Evolutionary conservation across 2,329 filamentous ascomycete genomes (phyloP).

Genomic region (Fusarium kyushuense): DNA sequence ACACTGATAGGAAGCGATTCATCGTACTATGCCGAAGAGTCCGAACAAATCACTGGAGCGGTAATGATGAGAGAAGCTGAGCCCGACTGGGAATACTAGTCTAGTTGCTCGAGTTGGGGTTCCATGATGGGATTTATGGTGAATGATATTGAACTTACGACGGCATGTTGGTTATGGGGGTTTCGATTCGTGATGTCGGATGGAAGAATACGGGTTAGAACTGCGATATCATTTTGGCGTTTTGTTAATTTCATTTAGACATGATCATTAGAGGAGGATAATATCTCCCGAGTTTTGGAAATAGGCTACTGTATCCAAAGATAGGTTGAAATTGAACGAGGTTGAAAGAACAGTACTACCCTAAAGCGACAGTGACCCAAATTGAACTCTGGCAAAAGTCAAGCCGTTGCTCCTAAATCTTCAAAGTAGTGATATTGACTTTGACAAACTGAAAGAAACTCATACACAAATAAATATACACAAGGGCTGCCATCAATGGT

Average conservation of each 20-base stretch:
- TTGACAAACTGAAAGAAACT: neutral
- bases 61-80: constrained; percentile 58
- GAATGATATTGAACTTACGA: neutral
- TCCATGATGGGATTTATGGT: neutral
- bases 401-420: too few species aligned
- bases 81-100: constrained; percentile 56
- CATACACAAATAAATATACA: neutral
- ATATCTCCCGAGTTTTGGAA: neutral
- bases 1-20: constrained; percentile 61
- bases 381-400: neutral
- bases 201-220: neutral
- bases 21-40: constrained; percentile 57
- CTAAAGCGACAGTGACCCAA: neutral
- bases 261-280: neutral
- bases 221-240: constrained; percentile 15
- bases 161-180: neutral
- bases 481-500: too few species aligned
- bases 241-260: constrained; percentile 1
- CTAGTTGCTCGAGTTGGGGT: neutral
- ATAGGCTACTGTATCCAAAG: neutral
- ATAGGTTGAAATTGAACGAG: constrained; percentile 5
- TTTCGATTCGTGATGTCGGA: neutral
- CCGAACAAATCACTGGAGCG: constrained; percentile 58
- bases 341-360: neutral
- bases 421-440: too few species aligned